Evolutionary conservation across 2,329 filamentous ascomycete species (phyloP).

Genomic region (Plenodomus tracheiphilus): DNA sequence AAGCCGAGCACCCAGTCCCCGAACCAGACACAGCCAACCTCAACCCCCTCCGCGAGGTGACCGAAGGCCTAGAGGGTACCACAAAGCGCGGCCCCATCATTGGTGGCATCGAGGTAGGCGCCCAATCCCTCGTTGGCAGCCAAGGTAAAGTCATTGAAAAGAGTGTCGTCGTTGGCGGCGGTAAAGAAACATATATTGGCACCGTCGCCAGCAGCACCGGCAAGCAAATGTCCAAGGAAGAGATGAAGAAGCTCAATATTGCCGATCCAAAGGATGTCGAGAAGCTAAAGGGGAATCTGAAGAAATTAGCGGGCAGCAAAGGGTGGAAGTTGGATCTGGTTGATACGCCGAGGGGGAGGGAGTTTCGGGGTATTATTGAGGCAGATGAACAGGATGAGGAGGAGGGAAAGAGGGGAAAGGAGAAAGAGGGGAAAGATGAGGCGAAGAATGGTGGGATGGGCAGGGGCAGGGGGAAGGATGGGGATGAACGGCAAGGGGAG

Average conservation of each 20-base stretch:
- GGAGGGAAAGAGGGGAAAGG: constrained; percentile 23
- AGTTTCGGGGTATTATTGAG: constrained; percentile 72
- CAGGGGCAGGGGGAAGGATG: constrained; percentile 44
- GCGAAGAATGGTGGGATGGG: constrained; percentile 5
- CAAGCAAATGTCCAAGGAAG: constrained; percentile 64
- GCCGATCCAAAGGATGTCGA: constrained; percentile 67
- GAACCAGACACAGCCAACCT: constrained; percentile 17
- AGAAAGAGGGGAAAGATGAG: constrained; percentile 27
- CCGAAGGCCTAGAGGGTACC: constrained; percentile 31
- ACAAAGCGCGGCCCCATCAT: constrained; percentile 51
- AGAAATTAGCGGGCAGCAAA: constrained; percentile 69
- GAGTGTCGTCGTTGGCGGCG: constrained; percentile 51
- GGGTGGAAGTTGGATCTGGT: constrained; percentile 83
- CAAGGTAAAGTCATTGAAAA: constrained; percentile 62
- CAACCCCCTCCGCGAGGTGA: constrained; percentile 41
- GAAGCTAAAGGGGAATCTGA: constrained; percentile 67
- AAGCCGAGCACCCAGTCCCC: constrained; percentile 32
- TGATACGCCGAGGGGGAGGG: constrained; percentile 65
- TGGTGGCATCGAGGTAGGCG: constrained; percentile 64
- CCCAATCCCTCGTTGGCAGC: constrained; percentile 57
- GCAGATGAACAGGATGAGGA: constrained; percentile 58
- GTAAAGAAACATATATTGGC: constrained; percentile 58
- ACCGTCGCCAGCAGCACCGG: constrained; percentile 63
- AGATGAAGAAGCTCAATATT: constrained; percentile 70
- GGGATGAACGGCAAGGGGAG: constrained; percentile 15